These are phyloP conservation scores for Penicillium bialowiezense DNA, from an alignment of 495 filamentous ascomycete genomes.

Conservation along the genomic window DNA sequence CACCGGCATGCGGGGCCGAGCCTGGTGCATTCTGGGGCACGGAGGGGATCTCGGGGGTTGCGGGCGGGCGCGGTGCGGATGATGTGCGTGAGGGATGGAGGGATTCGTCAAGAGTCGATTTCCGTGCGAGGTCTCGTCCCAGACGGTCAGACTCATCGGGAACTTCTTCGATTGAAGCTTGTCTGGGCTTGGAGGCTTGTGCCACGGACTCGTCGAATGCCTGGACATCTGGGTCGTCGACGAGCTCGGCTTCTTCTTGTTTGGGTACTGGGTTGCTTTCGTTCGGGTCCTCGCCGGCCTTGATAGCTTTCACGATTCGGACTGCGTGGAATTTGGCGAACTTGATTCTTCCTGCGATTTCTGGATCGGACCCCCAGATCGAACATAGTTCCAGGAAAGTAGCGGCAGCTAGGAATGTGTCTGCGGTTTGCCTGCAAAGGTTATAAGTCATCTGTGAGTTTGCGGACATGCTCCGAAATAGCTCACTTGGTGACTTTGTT, in stretches of 20 bases:
- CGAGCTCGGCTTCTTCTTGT: constrained; percentile 27
- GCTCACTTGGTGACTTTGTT: constrained; percentile 81
- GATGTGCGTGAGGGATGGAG: constrained; percentile 50
- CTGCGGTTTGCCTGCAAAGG: constrained; percentile 73
- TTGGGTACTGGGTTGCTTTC: constrained; percentile 72
- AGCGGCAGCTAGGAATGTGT: constrained; percentile 86
- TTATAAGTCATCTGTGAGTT: constrained; percentile 13
- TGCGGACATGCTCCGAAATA: neutral
- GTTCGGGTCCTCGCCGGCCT: constrained; percentile 91
- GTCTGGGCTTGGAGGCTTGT: constrained; percentile 39
- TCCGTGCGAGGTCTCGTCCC: constrained; percentile 30
- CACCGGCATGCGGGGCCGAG: constrained; percentile 12
- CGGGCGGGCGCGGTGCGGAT: constrained; percentile 34
- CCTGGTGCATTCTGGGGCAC: constrained; percentile 23
- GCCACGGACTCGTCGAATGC: constrained; percentile 39
- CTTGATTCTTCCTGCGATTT: constrained; percentile 83
- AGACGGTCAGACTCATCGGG: constrained; percentile 46
- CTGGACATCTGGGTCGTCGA: constrained; percentile 45
- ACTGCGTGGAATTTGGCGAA: constrained; percentile 95
- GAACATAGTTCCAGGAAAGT: constrained; percentile 86
- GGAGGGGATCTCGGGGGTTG: constrained; percentile 27
- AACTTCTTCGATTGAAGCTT: constrained; percentile 57
- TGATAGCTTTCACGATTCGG: constrained; percentile 85
- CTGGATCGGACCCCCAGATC: constrained; percentile 77
- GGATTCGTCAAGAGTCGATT: constrained; percentile 46